phyloP scores from a whole-genome alignment of 176 grass and related monocot genomes.

The Oryza coarctata region DNA sequence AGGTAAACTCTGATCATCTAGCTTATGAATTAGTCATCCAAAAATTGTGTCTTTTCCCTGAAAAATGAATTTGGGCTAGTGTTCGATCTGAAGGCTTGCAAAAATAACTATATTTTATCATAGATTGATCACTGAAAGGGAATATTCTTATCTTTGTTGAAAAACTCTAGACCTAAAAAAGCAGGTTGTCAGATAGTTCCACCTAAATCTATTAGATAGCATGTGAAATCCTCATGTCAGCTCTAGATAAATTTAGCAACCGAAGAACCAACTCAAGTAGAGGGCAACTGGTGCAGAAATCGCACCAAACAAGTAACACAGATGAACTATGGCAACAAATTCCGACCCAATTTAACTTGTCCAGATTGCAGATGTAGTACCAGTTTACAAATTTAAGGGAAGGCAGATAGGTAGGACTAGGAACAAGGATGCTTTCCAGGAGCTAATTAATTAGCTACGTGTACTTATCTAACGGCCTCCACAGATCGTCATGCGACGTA shows the following conservation, averaged over 20 bases:
- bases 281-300: background rate
- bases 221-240: background rate
- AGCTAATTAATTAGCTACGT: background rate
- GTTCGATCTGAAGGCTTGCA: background rate
- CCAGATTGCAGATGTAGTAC: background rate
- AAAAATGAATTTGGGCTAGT: background rate
- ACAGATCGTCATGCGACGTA: constrained; percentile 44
- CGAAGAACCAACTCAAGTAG: background rate
- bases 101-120: background rate
- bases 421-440: background rate
- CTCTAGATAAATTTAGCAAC: background rate
- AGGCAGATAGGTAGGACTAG: background rate
- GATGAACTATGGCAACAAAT: background rate
- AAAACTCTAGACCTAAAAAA: background rate
- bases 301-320: background rate
- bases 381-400: background rate
- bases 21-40: background rate
- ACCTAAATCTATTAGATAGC: too few species aligned
- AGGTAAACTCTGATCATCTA: background rate
- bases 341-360: background rate
- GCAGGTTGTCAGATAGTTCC: too few species aligned
- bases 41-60: background rate
- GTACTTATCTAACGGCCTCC: too few species aligned
- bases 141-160: background rate
- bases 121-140: background rate